Base-by-base conservation (phyloP, 208 protist species). In the Leishmania braziliensis region DNA sequence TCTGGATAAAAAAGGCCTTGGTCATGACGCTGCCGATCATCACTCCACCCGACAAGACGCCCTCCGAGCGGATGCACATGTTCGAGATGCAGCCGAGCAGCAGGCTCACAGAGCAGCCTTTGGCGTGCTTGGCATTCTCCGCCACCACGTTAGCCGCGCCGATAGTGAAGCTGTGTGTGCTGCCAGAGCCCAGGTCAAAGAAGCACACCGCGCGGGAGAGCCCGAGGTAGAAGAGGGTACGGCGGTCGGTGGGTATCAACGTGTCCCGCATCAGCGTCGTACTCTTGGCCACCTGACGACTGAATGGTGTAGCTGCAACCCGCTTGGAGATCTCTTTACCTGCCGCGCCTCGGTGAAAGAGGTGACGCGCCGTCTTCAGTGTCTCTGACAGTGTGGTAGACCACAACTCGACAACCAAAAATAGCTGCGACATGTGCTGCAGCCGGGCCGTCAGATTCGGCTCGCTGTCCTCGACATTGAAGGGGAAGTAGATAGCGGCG, bases 141-240 rank as follows among this genome's bases (percentile, higher is more conserved):
- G 89, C n/a, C 2, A 80, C 76, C 36, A 89, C 54, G 76, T 88
- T 82, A 16, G 87, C 79, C 29, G 81, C 76, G 20, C 85, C 87
- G 29, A 96, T 81, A 18, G 85, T 83, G 66, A 92, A 81, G 79
- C 94, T 88, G 75, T 96, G 93, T 29, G 88, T 81, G 70, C 94
- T 96, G 60, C 95, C 95, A 5, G 86, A 83, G 23, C 95, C 93
- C 62, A 97, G 83, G 76, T 97, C 95, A 10, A 93, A 84, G 65
- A 87, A 85, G 65, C 88, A 78, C 14, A 91, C 79, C 9, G 85
- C 88, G 56, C 87, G 87, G 12, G 87, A 88, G 14, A 91, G 82
- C 1, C 83, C 89, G n/a, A 91, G 16, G 33, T 86, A 80, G 66
- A 92, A 12, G 10, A 95, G 60, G 0, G 83, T 74, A 51, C 77